A percentile compares a stretch with the other conserved stretches of the same genome.
Evolutionary conservation across 2,329 filamentous ascomycete genomes (phyloP).

Genomic region (Dichotomopilus funicola): DNA sequence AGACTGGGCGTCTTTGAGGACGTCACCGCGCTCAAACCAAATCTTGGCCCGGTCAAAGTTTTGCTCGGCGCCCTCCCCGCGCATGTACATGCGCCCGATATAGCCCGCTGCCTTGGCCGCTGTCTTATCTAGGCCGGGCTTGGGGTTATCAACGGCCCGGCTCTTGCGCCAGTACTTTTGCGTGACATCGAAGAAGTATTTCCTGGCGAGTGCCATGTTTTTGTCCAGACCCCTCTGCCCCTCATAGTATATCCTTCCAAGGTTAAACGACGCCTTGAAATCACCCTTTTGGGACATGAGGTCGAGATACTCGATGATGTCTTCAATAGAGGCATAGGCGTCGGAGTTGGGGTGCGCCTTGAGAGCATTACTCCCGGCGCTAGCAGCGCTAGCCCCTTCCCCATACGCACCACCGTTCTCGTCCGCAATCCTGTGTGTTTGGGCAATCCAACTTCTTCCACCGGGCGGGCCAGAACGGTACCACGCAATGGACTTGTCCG

Average conservation of each 20-base stretch:
- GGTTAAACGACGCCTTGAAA: constrained; percentile 75
- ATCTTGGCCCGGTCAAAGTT: constrained; percentile 67
- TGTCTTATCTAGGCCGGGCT: constrained; percentile 65
- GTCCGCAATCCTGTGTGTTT: constrained; percentile 82
- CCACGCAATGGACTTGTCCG: constrained; percentile 86
- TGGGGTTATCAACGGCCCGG: constrained; percentile 63
- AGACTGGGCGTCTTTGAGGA: constrained; percentile 71
- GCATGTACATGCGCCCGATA: constrained; percentile 81
- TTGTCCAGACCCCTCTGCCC: constrained; percentile 68
- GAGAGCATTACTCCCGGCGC: constrained; percentile 75
- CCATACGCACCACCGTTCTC: constrained; percentile 90
- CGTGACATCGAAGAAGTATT: constrained; percentile 74
- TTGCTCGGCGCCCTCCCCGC: constrained; percentile 77
- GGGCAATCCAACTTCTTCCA: constrained; percentile 67
- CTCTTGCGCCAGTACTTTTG: constrained; percentile 80
- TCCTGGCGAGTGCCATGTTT: constrained; percentile 66
- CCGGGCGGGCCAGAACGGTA: constrained; percentile 86
- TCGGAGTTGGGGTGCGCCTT: constrained; percentile 68
- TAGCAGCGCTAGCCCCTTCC: constrained; percentile 85
- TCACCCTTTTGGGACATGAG: constrained; percentile 87
- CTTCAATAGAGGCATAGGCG: constrained; percentile 78
- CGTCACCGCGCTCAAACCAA: constrained; percentile 78
- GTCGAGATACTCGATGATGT: constrained; percentile 90
- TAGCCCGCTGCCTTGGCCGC: constrained; percentile 81
- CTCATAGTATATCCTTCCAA: constrained; percentile 84